These are phyloP conservation scores for Hymenoscyphus repandus DNA, from an alignment of 2,329 filamentous ascomycete species.

Conservation along the genomic window DNA sequence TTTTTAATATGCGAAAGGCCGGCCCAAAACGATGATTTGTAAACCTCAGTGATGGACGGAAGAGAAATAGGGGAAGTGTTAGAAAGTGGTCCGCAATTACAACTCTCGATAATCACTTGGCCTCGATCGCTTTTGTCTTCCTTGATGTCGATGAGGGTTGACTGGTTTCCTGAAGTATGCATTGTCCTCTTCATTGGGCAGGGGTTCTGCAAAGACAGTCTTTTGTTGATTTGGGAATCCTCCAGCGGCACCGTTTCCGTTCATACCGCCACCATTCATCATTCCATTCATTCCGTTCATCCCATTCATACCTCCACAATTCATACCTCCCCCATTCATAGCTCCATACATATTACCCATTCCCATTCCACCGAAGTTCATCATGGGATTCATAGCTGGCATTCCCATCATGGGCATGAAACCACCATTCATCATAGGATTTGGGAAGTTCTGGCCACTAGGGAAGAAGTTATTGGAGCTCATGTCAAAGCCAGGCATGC, in stretches of 20 bases:
- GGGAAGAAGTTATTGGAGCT: constrained; percentile 11
- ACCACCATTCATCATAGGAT: constrained; percentile 1
- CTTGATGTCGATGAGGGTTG: constrained; percentile 86
- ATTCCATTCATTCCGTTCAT: constrained; percentile 28
- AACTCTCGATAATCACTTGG: constrained; percentile 90
- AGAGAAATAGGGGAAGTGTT: not conserved
- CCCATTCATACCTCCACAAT: not conserved
- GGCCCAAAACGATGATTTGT: not conserved
- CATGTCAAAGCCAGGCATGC: constrained; percentile 28
- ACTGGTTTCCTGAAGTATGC: constrained; percentile 95
- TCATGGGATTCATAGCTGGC: constrained; percentile 34
- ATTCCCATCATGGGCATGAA: constrained; percentile 35
- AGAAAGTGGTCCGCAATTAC: constrained; percentile 32
- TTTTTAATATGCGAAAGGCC: no score
- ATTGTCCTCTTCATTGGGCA: constrained; percentile 69
- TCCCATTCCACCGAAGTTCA: constrained; percentile 31
- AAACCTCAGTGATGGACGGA: not conserved
- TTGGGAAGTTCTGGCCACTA: constrained; percentile 25
- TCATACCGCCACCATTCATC: constrained; percentile 27
- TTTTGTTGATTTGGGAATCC: constrained; percentile 53
- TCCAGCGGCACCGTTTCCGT: constrained; percentile 24
- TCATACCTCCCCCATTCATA: constrained; percentile 1
- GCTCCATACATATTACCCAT: constrained; percentile 24
- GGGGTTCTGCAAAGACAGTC: constrained; percentile 41
- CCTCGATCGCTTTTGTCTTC: constrained; percentile 70